Percentiles rank a stretch among this genome's conserved stretches.
Conservation (phyloP, 495 filamentous ascomycete species). For the Annulohypoxylon moriforme region DNA sequence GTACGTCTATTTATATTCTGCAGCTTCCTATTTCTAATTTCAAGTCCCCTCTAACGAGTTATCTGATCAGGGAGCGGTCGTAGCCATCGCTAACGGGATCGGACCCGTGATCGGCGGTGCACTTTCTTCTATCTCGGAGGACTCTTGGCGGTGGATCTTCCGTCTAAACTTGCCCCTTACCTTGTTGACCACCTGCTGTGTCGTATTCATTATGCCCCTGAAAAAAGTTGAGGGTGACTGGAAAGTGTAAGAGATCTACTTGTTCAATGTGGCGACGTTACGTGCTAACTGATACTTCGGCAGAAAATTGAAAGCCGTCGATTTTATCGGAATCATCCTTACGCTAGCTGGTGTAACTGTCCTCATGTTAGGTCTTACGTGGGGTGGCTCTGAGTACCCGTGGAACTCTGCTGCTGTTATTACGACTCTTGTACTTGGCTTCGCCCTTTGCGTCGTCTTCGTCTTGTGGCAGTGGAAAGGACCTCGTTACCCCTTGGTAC, state of each 20-base stretch:
- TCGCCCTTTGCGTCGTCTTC: constrained; percentile 57
- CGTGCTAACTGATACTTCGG: constrained; percentile 4
- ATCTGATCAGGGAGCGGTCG: constrained; percentile 55
- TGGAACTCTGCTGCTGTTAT: constrained; percentile 65
- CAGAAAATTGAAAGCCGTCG: constrained; percentile 61
- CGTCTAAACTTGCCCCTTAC: constrained; percentile 63
- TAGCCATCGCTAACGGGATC: constrained; percentile 65
- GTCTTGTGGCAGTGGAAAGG: constrained; percentile 63
- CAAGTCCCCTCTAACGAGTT: neutral
- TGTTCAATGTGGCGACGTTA: neutral
- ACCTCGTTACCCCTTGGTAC: constrained; percentile 49
- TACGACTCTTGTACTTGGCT: constrained; percentile 59
- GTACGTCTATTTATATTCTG: constrained; percentile 36
- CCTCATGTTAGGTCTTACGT: constrained; percentile 56
- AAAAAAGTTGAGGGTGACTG: constrained; percentile 62
- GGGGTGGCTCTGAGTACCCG: constrained; percentile 63
- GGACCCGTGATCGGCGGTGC: constrained; percentile 67
- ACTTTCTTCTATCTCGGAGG: constrained; percentile 52
- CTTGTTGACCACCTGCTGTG: constrained; percentile 53
- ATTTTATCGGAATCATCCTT: constrained; percentile 53
- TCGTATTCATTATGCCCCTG: constrained; percentile 65
- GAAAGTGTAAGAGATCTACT: constrained; percentile 49
- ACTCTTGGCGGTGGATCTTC: constrained; percentile 68
- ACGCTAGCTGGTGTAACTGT: constrained; percentile 37
- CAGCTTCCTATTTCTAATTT: neutral